A percentile compares a stretch with the other conserved stretches of the same genome.
Conservation (phyloP, 306 rosid species). For the Coriaria nepalensis region DNA sequence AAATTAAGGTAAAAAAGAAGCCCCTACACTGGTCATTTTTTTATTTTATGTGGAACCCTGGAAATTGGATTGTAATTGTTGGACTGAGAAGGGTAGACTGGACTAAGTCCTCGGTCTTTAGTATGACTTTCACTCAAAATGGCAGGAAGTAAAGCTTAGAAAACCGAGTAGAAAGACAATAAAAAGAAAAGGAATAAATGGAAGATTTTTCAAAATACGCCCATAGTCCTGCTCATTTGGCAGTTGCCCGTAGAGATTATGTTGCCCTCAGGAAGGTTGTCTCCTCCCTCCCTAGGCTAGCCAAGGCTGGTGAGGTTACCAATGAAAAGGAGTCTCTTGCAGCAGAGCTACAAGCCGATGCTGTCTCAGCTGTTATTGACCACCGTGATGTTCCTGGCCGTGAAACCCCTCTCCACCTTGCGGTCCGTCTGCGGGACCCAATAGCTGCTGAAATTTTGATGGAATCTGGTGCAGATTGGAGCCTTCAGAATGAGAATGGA, state of each 20-base stretch:
- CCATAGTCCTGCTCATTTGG: conserved; percentile 88
- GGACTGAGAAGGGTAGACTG: conserved; percentile 15
- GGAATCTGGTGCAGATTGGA: conserved; percentile 98
- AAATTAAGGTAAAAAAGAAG: no score
- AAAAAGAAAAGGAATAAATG: conserved; percentile 27
- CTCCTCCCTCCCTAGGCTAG: conserved; percentile 50
- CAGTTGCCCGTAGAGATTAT: conserved; percentile 67
- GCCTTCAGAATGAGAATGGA: conserved; percentile 89
- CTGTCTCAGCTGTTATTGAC: conserved; percentile 62
- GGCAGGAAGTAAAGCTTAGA: conserved; percentile 32
- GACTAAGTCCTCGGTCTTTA: conserved; percentile 15
- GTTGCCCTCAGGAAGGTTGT: conserved; percentile 50
- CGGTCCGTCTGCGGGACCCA: conserved; percentile 77
- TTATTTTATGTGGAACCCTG: conserved; percentile 5
- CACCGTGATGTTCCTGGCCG: conserved; percentile 93
- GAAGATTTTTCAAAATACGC: conserved; percentile 64
- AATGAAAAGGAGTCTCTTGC: conserved; percentile 71
- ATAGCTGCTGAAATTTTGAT: conserved; percentile 79
- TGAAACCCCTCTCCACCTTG: conserved; percentile 96
- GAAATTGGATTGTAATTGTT: conserved; percentile 13
- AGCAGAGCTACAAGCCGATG: conserved; percentile 72
- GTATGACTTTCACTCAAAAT: conserved; percentile 23
- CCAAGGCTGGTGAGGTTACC: conserved; percentile 76
- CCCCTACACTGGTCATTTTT: no score
- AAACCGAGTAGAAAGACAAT: conserved; percentile 22